Percentiles rank a stretch among this genome's conserved stretches.
Conservation (phyloP, 306 rosid genomes). For the Sophora flavescens region DNA sequence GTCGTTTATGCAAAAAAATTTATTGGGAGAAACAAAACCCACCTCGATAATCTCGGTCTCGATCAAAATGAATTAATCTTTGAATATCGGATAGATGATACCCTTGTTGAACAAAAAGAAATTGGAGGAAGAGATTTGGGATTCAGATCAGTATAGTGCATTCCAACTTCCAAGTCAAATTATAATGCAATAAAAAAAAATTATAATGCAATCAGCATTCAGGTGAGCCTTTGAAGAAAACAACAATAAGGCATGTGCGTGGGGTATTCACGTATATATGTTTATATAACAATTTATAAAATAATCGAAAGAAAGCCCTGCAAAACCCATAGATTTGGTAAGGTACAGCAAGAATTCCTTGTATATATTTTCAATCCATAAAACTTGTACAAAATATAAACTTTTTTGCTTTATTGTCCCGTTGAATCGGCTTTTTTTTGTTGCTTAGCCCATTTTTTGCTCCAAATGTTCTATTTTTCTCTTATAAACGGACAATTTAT, state of each 20-base stretch:
- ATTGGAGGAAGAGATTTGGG: conserved; percentile 26
- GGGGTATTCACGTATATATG: conserved; percentile 52
- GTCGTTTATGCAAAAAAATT: too few species aligned
- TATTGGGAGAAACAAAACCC: too few species aligned
- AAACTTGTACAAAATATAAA: conserved; percentile 3
- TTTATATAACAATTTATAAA: too few species aligned
- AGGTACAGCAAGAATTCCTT: conserved; percentile 30
- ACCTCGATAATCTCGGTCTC: too few species aligned
- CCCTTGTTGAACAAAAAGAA: too few species aligned
- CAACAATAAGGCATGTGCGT: conserved; percentile 58
- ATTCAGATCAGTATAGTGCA: conserved; percentile 36
- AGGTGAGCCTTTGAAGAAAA: conserved; percentile 41
- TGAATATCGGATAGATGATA: too few species aligned
- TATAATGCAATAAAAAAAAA: conserved; percentile 39
- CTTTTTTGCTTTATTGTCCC: conserved; percentile 39
- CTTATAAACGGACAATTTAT: not conserved
- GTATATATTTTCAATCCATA: conserved; percentile 10
- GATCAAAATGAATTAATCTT: too few species aligned
- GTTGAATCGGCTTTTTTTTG: not conserved
- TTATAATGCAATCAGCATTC: conserved; percentile 33
- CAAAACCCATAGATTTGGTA: conserved; percentile 44
- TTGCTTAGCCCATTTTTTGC: conserved; percentile 13
- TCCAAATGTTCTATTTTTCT: not conserved
- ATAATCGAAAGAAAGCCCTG: conserved; percentile 25
- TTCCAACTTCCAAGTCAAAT: conserved; percentile 45